Evolutionary conservation across 2,329 filamentous ascomycete genomes (phyloP).

Genomic region (Emergomyces africanus): DNA sequence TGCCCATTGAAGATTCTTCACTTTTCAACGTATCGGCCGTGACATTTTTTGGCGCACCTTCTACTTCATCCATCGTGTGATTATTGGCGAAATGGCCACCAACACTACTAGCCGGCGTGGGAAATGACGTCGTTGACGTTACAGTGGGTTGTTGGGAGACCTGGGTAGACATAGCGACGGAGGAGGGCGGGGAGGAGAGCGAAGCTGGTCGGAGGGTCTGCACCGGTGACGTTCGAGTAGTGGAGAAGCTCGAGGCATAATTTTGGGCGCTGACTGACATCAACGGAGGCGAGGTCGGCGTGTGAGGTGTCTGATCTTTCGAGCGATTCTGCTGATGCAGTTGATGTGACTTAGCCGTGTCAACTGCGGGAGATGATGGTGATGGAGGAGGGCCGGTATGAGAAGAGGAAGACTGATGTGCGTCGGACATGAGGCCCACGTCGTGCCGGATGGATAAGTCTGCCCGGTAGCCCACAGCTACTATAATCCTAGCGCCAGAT

Average conservation of each 20-base stretch:
- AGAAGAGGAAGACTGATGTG: conserved; percentile 19
- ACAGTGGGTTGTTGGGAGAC: conserved; percentile 28
- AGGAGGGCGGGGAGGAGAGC: conserved; percentile 29
- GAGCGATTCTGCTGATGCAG: conserved; percentile 10
- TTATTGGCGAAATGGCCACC: conserved; percentile 22
- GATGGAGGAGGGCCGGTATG: conserved; percentile 27
- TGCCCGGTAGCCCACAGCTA: neutral
- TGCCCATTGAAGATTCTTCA: conserved; percentile 9
- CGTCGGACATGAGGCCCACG: conserved; percentile 26
- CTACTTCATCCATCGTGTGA: conserved; percentile 22
- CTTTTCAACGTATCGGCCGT: conserved; percentile 10
- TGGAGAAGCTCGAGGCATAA: conserved; percentile 35
- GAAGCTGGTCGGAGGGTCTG: conserved; percentile 30
- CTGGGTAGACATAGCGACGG: conserved; percentile 31
- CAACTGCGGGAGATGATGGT: conserved; percentile 30
- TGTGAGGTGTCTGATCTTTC: conserved; percentile 6
- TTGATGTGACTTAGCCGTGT: conserved; percentile 22
- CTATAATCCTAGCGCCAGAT: neutral
- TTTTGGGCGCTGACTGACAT: conserved; percentile 38
- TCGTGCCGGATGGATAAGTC: neutral
- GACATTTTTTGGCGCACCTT: conserved; percentile 22
- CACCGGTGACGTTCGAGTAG: conserved; percentile 33
- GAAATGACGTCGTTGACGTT: conserved; percentile 30
- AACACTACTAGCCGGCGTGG: conserved; percentile 35
- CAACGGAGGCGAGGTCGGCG: conserved; percentile 32